Base-by-base conservation (phyloP, 192 early-diverging fungal genomes). In the Bifiguratus adelaidae region DNA sequence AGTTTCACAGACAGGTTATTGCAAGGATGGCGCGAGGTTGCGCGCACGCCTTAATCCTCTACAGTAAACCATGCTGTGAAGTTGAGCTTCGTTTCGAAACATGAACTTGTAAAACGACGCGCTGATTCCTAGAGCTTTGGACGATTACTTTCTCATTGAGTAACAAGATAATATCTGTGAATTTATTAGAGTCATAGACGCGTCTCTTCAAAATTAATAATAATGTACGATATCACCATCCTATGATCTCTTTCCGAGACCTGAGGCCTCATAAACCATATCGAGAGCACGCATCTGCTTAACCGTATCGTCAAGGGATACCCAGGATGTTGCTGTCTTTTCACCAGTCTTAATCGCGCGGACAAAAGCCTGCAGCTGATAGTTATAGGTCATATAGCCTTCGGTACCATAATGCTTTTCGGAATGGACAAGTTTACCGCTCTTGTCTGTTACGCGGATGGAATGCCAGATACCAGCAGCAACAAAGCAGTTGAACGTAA, bases 281-380 rank as follows among this genome's bases (percentile, higher is more conserved):
- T 60, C 63, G 30, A 65, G 13, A n/a, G 34, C 57, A 13, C 21
- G 24, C 63, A 65, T 65, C 45, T 59, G 54, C 0, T 28, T 23
- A 7, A 48, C 8, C 21, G 44, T 55, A 26, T 65, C 52, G 30
- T 65, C 56, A 24, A 52, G 47, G 6, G 40, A 26, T 0, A 53
- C 55, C 62, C 62, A 65, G 20, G 52, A 26, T 2, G 13, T 12
- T 9, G 34, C 15, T 9, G 48, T 46, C 11, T 43, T 40, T 8
- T 49, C 35, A 0, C 47, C 50, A 5, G 15, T 49, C 48, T 52
- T 52, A 6, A 65, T 49, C 0, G 33, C 56, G 21, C 55, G 33
- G 5, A 65, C 49, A 16, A 65, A 65, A 3, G 57, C 63, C 13
- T 65, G 47, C 11, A 65, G 48, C 34, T 60, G 58, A 45, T 59